A percentile compares a stretch with the other conserved stretches of the same genome.
phyloP scores from a whole-genome alignment of 2,329 filamentous ascomycete species.

The Venturia effusa region DNA sequence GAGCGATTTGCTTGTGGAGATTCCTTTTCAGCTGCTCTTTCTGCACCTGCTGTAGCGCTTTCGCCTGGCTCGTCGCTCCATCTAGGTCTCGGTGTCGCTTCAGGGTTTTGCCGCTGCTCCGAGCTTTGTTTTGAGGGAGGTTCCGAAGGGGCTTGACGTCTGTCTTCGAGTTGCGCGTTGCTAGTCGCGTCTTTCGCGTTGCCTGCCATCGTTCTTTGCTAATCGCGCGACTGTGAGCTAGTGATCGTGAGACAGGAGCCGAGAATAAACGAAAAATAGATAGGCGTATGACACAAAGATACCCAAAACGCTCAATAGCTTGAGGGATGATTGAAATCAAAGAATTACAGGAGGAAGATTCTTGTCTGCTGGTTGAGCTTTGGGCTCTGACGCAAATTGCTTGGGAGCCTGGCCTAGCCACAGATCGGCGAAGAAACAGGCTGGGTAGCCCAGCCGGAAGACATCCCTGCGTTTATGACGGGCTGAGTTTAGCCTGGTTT shows the following conservation, averaged over 20 bases:
- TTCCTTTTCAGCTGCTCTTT: constrained; percentile 13
- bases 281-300: neutral
- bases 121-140: constrained; percentile 35
- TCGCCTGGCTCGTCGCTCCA: constrained; percentile 30
- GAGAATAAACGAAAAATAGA: neutral
- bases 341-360: neutral
- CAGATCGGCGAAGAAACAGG: constrained; percentile 5
- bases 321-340: neutral
- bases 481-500: neutral
- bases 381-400: neutral
- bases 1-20: constrained; percentile 14
- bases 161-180: constrained; percentile 25
- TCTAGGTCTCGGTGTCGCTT: constrained; percentile 31
- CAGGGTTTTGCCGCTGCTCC: constrained; percentile 37
- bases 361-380: neutral
- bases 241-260: neutral
- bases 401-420: too few species aligned
- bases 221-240: neutral
- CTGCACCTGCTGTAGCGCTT: constrained; percentile 20
- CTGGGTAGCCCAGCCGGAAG: neutral
- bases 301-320: neutral
- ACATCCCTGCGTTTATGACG: neutral
- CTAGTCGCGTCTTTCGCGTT: constrained; percentile 10
- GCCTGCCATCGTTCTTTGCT: neutral
- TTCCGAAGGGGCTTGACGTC: constrained; percentile 40